Conservation (phyloP, 768 basidiomycete species). For the Mycena crocata region DNA sequence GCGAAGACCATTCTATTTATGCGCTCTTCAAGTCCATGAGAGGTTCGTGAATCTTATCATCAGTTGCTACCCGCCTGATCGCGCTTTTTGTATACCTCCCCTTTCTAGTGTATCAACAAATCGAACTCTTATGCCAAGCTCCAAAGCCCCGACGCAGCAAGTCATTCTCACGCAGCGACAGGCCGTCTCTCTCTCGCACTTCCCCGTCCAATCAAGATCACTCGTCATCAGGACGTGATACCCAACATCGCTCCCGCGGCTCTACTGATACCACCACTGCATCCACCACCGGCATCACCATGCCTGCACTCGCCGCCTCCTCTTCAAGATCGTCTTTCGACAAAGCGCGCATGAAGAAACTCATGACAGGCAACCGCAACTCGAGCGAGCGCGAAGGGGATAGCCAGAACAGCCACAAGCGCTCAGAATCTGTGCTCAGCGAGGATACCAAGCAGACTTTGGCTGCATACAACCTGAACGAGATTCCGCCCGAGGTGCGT, state of each 20-base stretch:
- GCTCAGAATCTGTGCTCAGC: slow-evolving; percentile 65
- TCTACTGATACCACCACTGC: slow-evolving; percentile 49
- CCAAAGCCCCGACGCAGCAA: slow-evolving; percentile 74
- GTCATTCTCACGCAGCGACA: slow-evolving; percentile 71
- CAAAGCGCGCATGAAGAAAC: slow-evolving; percentile 72
- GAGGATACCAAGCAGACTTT: slow-evolving; percentile 56
- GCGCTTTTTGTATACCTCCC: slow-evolving; percentile 26
- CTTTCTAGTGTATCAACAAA: slow-evolving; percentile 78
- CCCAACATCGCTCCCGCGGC: slow-evolving; percentile 46
- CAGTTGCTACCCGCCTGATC: slow-evolving; percentile 32
- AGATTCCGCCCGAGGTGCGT: slow-evolving; percentile 51
- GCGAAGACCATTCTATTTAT: slow-evolving; percentile 91
- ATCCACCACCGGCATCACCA: slow-evolving; percentile 38
- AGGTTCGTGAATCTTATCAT: slow-evolving; percentile 59
- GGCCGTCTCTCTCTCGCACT: slow-evolving; percentile 55
- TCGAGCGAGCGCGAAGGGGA: slow-evolving; percentile 55
- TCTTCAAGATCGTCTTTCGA: slow-evolving; percentile 71
- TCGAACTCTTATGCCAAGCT: slow-evolving; percentile 72
- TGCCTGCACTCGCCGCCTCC: slow-evolving; percentile 38
- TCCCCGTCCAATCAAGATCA: slow-evolving; percentile 60
- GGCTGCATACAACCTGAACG: slow-evolving; percentile 43
- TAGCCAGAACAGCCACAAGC: slow-evolving; percentile 61
- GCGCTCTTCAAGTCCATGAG: slow-evolving; percentile 87
- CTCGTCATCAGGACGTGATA: slow-evolving; percentile 45
- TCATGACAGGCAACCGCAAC: slow-evolving; percentile 53